Conservation (phyloP, 768 basidiomycete species). For the Lentinula lateritia region DNA sequence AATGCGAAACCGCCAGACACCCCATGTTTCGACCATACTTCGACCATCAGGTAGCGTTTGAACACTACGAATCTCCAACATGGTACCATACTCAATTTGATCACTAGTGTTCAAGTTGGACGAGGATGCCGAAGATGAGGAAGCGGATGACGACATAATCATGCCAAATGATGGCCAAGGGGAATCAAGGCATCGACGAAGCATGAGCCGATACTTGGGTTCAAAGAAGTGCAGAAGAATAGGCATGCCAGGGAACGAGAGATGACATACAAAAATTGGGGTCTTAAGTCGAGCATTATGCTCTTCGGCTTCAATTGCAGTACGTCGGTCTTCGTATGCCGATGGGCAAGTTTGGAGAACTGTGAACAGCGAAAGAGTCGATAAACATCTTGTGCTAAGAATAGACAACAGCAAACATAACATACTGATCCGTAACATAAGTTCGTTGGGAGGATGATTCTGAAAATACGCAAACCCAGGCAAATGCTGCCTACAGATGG, state of each 20-base stretch:
- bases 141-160: slow-evolving; percentile 65
- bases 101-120: slow-evolving; percentile 15
- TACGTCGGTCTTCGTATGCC: slow-evolving; percentile 56
- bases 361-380: slow-evolving; percentile 24
- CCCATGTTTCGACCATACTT: slow-evolving; percentile 69
- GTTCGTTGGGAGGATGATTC: slow-evolving; percentile 71
- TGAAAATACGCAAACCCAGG: slow-evolving; percentile 77
- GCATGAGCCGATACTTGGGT: slow-evolving; percentile 92
- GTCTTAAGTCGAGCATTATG: slow-evolving; percentile 76
- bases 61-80: slow-evolving; percentile 83
- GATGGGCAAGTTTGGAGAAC: slow-evolving; percentile 67
- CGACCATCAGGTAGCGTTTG: slow-evolving; percentile 88
- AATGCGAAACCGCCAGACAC: slow-evolving; percentile 73
- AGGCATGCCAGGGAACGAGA: slow-evolving; percentile 89
- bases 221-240: slow-evolving; percentile 92
- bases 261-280: slow-evolving; percentile 86
- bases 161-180: slow-evolving; percentile 84
- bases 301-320: slow-evolving; percentile 68
- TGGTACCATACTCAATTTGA: slow-evolving; percentile 80
- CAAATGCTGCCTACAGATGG: slow-evolving; percentile 76
- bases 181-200: slow-evolving; percentile 86
- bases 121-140: slow-evolving; percentile 18
- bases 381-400: slow-evolving; percentile 8
- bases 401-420: slow-evolving; percentile 19
- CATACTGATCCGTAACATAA: slow-evolving; percentile 65